Base-by-base conservation (phyloP, 1,284 basidiomycete species). In the Papiliotrema laurentii region DNA sequence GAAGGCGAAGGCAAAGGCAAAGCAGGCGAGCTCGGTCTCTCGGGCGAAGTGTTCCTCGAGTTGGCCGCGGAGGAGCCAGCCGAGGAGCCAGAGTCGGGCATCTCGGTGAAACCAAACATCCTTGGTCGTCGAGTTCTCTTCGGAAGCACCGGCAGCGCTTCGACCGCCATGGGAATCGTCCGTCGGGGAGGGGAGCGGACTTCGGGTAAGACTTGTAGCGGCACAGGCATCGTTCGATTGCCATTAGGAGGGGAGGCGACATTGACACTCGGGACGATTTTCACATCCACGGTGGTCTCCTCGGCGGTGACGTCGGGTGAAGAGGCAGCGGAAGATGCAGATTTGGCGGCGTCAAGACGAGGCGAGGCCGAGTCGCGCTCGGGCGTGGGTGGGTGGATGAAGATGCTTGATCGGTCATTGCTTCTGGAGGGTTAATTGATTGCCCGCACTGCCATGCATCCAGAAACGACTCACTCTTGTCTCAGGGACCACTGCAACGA, bases 21-120 rank as follows among this genome's bases (percentile, higher is more conserved):
- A 41, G 26, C 21, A 21, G 43, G 50, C 9, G 28, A 49, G 35
- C 13, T 37, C 40, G 44, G 30, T 24, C 48, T 41, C 30, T 59
- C 62, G 5, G 62, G 62, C 5, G 62, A 59, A 25, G 50, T 59
- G 14, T 46, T 47, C 7, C 53, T 37, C 9, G 59, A 60, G 36
- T 50, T 54, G 19, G 47, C 50, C 2, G 55, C 48, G 5, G 68
- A 66, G 27, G 54, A 59, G 16, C 53, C 44, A 3, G 63, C 53
- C 2, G 63, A 67, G 40, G 55, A 58, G 14, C 45, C 44, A 5
- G 45, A 48, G 9, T 64, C 62, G 7, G 53, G 49, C 22, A 72
- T 49, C 18, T 68, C 70, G 5, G 72, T 74, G 51, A 73, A 74
- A 1, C 72, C 72, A 45, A 73, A 72, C 30, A 74, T 50, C n/a